Evolutionary conservation across 768 basidiomycete species (phyloP), one percentile per base, ranked within the genome.

Genomic region (Mycena metata): DNA sequence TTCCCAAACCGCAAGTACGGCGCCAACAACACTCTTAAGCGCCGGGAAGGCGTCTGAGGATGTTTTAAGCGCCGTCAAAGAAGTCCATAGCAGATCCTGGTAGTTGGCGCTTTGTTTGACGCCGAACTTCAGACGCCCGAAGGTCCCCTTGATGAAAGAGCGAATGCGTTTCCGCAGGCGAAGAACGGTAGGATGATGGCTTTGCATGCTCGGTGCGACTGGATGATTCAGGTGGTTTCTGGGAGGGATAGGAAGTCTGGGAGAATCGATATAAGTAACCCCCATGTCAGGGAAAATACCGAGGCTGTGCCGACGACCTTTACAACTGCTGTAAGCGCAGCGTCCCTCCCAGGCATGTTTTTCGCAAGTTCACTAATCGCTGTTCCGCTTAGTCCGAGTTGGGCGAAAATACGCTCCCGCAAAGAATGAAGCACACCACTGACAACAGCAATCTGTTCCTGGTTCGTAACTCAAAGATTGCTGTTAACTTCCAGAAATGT

Each of bases 61-160:
- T 8, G 64, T 42, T 17, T 26, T 15, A 65, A 65, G 64, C 46
- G 64, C 64, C 47, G 64, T 57, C 55, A 65, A 39, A 33, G 55
- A 39, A 65, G 64, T 65, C 21, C 36, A 50, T 19, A 65, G 35
- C 13, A 57, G 17, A 42, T 65, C 64, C 15, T 65, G 55, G 47
- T 8, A 30, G 21, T 42, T 57, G 30, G 64, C 64, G 55, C 55
- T 36, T 2, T 16, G 5, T 24, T 21, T 49, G 26, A 8, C 42
- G 55, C 52, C 36, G n/a, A 15, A 6, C 42, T 36, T 35, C 9
- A 64, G 62, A 16, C 35, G 62, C 23, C 42, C 39, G 10, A 55
- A 36, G 35, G 26, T 45, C 43, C 50, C 49, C 52, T 55, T 64
- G 13, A 45, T 16, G 51, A 54, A 63, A 19, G 33, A 24, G 12